phyloP scores from a whole-genome alignment of 2,329 filamentous ascomycete genomes.

The Hypoxylon sp. region DNA sequence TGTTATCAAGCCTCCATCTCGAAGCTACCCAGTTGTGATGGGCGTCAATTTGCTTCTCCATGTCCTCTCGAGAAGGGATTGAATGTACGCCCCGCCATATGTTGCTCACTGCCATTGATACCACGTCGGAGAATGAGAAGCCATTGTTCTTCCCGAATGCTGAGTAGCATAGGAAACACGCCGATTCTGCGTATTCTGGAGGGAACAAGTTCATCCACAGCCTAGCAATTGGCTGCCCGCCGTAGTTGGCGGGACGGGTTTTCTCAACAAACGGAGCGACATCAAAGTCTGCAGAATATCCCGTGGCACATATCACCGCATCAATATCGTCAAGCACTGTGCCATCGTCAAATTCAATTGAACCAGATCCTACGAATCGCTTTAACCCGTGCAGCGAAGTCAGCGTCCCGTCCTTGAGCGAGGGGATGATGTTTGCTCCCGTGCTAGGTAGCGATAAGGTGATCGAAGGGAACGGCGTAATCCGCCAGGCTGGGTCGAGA shows the following conservation, averaged over 20 bases:
- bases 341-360: conserved; percentile 54
- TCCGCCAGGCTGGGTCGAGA: conserved; percentile 54
- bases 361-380: conserved; percentile 36
- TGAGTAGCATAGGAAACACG: conserved; percentile 56
- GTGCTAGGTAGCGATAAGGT: conserved; percentile 47
- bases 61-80: conserved; percentile 52
- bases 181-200: conserved; percentile 56
- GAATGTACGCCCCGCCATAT: conserved; percentile 56
- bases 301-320: conserved; percentile 56
- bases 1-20: conserved; percentile 43
- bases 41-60: conserved; percentile 51
- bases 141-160: conserved; percentile 53
- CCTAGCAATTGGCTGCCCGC: conserved; percentile 50
- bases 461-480: conserved; percentile 52
- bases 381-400: conserved; percentile 51
- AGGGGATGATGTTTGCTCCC: conserved; percentile 50
- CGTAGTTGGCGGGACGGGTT: conserved; percentile 45
- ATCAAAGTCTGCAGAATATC: conserved; percentile 57
- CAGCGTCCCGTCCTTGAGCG: conserved; percentile 50
- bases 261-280: conserved; percentile 49
- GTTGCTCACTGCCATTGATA: conserved; percentile 59
- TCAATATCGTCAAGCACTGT: conserved; percentile 52
- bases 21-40: conserved; percentile 52
- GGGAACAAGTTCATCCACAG: conserved; percentile 61
- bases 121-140: conserved; percentile 57